Base-by-base conservation (phyloP, 495 filamentous ascomycete species). In the Elaphomyces granulatus region DNA sequence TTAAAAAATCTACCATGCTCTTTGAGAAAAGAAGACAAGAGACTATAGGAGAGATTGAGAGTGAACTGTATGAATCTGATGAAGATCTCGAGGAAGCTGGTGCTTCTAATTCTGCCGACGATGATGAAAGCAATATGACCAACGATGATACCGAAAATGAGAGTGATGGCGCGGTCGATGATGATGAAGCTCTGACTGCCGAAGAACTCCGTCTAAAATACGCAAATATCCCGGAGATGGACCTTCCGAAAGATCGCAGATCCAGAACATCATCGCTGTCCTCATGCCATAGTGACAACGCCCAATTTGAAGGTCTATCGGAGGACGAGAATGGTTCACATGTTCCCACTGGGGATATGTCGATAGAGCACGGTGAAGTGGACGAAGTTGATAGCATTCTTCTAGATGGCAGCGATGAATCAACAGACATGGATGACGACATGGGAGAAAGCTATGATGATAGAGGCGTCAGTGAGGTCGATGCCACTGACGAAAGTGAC, bases 361-460 rank as follows among this genome's bases (percentile, higher is more conserved):
- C 53, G 30, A 37, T 48, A 2, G 50, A 47, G 7, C 38, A 56
- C 3, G 50, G 66, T 23, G 60, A 73, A 40, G 43, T 74, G 3
- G 83, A 84, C 17, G 77, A 87, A 41, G 72, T 81, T 34, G 78
- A 81, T 50, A 66, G 71, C 16, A 63, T 71, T 19, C 59, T 85
- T 30, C 60, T 79, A 50, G 80, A 83, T 42, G 80, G 82, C 41
- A 82, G 74, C 31, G 84, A 90, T 48, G 80, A 81, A 44, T 90
- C 83, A 8, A 78, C 82, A 4, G 83, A 88, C 43, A 94, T 94
- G 87, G 79, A 87, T 47, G 80, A 87, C 49, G 82, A 88, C 45
- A 72, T 82, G 57, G 76, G 74, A 18, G 79, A 81, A 20, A 78
- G 67, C 30, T 78, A 81, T 32, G 74, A 77, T 8, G 65, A 71